A percentile compares a stretch with the other conserved stretches of the same genome.
Evolutionary conservation across 1,284 basidiomycete genomes (phyloP).

Genomic region (Salmacisia buchloeana): DNA sequence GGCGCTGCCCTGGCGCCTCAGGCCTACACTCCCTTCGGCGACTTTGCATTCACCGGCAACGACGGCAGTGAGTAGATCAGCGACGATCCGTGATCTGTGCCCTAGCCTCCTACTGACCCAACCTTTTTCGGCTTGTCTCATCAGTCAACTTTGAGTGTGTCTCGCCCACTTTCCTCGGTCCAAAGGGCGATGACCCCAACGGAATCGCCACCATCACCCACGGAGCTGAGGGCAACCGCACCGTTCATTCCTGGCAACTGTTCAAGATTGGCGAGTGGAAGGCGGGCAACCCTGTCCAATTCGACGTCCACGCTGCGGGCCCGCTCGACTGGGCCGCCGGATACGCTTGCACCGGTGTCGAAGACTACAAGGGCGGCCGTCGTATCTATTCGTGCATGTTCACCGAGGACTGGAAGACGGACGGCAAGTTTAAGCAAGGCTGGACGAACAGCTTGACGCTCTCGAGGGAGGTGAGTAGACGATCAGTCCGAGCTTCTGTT

Average conservation of each 20-base stretch:
- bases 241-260: constrained; percentile 14
- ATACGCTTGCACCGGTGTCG: constrained; percentile 21
- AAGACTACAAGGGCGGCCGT: constrained; percentile 8
- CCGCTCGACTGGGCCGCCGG: constrained; percentile 19
- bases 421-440: constrained; percentile 19
- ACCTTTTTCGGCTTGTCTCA: too few relatives aligned
- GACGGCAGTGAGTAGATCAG: constrained; percentile 1
- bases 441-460: constrained; percentile 19
- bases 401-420: constrained; percentile 18
- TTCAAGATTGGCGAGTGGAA: constrained; percentile 21
- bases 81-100: too few relatives aligned
- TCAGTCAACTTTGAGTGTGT: constrained; percentile 8
- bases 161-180: not conserved
- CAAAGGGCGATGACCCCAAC: constrained; percentile 11
- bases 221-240: constrained; percentile 20
- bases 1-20: constrained; percentile 13
- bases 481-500: not conserved
- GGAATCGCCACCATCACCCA: constrained; percentile 16
- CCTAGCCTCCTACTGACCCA: too few relatives aligned
- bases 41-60: constrained; percentile 12
- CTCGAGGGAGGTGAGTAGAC: constrained; percentile 10
- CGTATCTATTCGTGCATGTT: constrained; percentile 23
- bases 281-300: constrained; percentile 10
- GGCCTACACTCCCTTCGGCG: constrained; percentile 19
- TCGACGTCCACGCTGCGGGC: constrained; percentile 17